Evolutionary conservation across 352 stramenopile genomes (phyloP), one percentile per base, ranked within the genome.

Genomic region (Pythium sp.): DNA sequence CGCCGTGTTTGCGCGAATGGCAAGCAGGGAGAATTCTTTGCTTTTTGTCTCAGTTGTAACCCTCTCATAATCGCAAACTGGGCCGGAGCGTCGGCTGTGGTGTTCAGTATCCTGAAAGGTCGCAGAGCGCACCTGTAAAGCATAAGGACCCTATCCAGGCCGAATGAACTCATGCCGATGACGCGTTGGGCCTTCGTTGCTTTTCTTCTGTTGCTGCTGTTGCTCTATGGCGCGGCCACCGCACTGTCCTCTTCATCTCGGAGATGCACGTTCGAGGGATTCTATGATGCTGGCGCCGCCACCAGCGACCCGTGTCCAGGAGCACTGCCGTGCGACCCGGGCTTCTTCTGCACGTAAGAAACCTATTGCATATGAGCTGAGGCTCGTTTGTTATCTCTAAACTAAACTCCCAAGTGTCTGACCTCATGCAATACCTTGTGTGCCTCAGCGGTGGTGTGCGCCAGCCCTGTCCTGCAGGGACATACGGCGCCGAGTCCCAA

Each of bases 271-370:
- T 79, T 87, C 20, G 79, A 87, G 60, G 81, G 81, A 20, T 89
- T 76, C 70, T 90, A 90, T 64, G 30, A 75, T 12, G 76, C 72
- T 20, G 71, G 72, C 58, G 76, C 78, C 11, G 71, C 69, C 5
- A 90, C 79, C 6, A 72, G 68, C 24, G 62, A 70, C 38, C 79
- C 79, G 30, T 90, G 81, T 61, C 78, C 76, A 2, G 78, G 71
- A 8, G 47, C 60, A 0, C 43, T 86, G 26, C 70, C 72, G 0
- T 91, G 83, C 62, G 67, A 79, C 3, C 67, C 68, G 15, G 82
- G 82, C 41, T 89, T 75, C 74, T 91, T 80, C 67, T 91, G 82
- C 83, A 81, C 78, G 82, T 85, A 83, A 38, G 82, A 32, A 32
- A 32, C 30, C 30, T 32, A 32, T 5, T 32, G 30, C 5, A 5